Base-by-base conservation (phyloP, 441 rosid species). In the Daphne laureola region DNA sequence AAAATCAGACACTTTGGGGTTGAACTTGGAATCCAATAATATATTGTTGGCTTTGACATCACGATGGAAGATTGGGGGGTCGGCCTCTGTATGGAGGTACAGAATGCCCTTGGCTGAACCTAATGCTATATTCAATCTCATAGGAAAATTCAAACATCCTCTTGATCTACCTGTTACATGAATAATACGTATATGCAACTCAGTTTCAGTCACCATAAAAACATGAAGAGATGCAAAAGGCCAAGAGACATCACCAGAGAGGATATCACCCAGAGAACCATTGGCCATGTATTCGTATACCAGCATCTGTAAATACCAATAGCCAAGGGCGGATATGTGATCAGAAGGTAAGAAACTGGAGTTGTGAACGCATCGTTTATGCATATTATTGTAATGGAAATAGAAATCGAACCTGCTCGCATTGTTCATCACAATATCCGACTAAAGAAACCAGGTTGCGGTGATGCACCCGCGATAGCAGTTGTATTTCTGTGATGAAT, bases 21-120 rank as follows among this genome's bases (percentile, higher is more conserved):
- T 75, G 68, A 71, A 84, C 62, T 66, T 86, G 6, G 82, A 54
- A 71, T 90, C 96, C 59, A 94, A 57, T 57, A 94, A 64, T 62
- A 94, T 94, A 76, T 90, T 94, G 76, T 85, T 87, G 42, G 99
- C 97, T 71, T 94, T 94, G 72, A 94, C 85, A 70, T 94, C 97
- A 5, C 97, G 77, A 68, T 94, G 96, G 62, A 87, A 90, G 60
- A 94, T 78, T 14, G 99, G 97, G 51, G 99, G 99, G 65, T 94
- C 65, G 16, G 97, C 99, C 84, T 94, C 99, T 1, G 86, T 81
- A 54, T 94, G 97, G 9, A 94, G 78, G 70, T 90, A 94, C 46
- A 86, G 73, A 59, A 90, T 87, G 46, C 99, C 97, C 68, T 75
- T 94, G 40, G 99, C 81, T 45, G 97, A 84, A 53, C 82, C 96